Percentiles rank a stretch among this genome's conserved stretches.
These are phyloP conservation scores for Cordia subcordata DNA, from an alignment of 257 asterid species.

Conservation along the genomic window DNA sequence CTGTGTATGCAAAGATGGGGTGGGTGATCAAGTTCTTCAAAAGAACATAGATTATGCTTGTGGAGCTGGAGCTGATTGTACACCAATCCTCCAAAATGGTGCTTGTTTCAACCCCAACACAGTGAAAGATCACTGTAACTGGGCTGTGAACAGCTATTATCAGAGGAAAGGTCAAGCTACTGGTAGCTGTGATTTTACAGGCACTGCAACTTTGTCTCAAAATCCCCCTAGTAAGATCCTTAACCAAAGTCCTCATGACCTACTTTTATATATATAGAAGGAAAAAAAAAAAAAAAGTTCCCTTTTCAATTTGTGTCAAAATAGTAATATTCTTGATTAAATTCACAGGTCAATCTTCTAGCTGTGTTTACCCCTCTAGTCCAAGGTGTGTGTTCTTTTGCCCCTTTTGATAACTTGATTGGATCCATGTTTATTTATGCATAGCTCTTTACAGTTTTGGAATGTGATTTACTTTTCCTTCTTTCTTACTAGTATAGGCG, in stretches of 20 bases:
- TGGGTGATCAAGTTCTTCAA: conserved; percentile 39
- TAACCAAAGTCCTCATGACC: not conserved
- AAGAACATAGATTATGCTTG: conserved; percentile 84
- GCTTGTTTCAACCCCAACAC: conserved; percentile 74
- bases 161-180: conserved; percentile 42
- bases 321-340: conserved; percentile 4
- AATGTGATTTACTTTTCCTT: too few species aligned
- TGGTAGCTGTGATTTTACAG: conserved; percentile 66
- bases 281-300: not conserved
- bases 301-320: not conserved
- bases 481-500: too few species aligned
- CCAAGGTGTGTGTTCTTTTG: conserved; percentile 48
- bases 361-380: conserved; percentile 55
- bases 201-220: conserved; percentile 37
- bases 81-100: conserved; percentile 53
- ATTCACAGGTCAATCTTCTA: conserved; percentile 39
- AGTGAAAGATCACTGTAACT: conserved; percentile 69
- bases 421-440: conserved; percentile 20
- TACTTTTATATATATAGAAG: too few species aligned
- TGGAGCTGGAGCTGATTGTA: conserved; percentile 82
- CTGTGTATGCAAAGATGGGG: conserved; percentile 58
- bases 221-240: conserved; percentile 46
- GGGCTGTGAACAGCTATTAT: conserved; percentile 84
- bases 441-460: not conserved
- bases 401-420: not conserved